phyloP scores from a whole-genome alignment of 495 filamentous ascomycete species.

The Beverwykella pulmonaria region DNA sequence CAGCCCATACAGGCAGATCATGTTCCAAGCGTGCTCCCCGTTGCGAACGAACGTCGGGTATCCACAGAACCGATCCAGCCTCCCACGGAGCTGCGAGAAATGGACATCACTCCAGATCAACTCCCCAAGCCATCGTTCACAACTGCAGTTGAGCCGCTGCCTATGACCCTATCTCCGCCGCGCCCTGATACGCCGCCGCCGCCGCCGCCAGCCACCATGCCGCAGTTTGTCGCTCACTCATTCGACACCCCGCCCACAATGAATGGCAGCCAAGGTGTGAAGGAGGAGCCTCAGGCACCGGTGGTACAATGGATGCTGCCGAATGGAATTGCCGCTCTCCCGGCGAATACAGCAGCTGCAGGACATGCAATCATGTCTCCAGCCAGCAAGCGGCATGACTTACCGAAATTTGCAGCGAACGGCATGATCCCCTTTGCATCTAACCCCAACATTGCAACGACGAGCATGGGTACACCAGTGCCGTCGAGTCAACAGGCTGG shows the following conservation, averaged over 20 bases:
- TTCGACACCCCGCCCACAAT: background rate
- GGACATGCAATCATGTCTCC: constrained; percentile 19
- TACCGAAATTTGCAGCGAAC: constrained; percentile 31
- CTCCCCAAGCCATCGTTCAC: constrained; percentile 33
- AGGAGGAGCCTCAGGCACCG: constrained; percentile 12
- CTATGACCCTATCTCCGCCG: constrained; percentile 24
- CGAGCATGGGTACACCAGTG: constrained; percentile 3
- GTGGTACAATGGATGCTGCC: constrained; percentile 32
- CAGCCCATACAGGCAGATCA: constrained; percentile 27
- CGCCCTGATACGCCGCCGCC: constrained; percentile 37
- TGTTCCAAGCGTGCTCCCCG: background rate
- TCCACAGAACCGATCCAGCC: constrained; percentile 11
- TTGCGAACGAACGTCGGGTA: background rate
- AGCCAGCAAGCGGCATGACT: constrained; percentile 22
- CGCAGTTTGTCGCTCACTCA: constrained; percentile 19
- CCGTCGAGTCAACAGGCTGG: background rate
- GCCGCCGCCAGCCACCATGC: constrained; percentile 27
- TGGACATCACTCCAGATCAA: constrained; percentile 30
- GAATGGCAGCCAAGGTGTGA: background rate
- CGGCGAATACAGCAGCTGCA: constrained; percentile 6
- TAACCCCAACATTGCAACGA: constrained; percentile 18
- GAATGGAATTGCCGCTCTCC: constrained; percentile 20
- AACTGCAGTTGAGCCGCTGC: constrained; percentile 11
- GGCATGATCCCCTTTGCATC: constrained; percentile 35
- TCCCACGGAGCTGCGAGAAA: constrained; percentile 25